Base-by-base conservation (phyloP, 2,329 filamentous ascomycete genomes). In the Trichoderma sp. region DNA sequence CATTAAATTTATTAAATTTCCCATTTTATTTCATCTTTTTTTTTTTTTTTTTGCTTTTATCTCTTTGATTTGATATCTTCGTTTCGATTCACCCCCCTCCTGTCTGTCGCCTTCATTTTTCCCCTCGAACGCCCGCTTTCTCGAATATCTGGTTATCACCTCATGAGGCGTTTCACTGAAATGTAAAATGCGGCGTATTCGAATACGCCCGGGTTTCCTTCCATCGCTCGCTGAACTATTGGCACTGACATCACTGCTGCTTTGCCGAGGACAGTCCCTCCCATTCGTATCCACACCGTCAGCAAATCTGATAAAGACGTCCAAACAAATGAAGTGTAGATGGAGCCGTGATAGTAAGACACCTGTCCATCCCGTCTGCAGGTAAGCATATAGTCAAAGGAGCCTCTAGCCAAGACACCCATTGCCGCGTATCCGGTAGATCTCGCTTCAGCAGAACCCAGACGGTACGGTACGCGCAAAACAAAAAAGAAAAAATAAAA, bases 1-100 rank as follows among this genome's bases (percentile, higher is more conserved):
- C 7, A 12, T 39, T 42, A 19, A 39, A 29, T 37, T 17, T n/a
- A 37, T n/a, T 39, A 45, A 22, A 22, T 12, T 32, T 10, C n/a
- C 22, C 35, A 29, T 27, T 53, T 58, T 25, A n/a, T 54, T 53
- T 22, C n/a, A n/a, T n/a, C 42, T 39, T 42, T 54, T 34, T 35
- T 34, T 32, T 13, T 6, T 19, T 5, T 37, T 25, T 35, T 39
- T 39, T 17, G 34, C 6, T 13, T 22, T 50, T 35, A 17, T 50
- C n/a, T 22, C 34, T 25, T 19, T 39, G 10, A 15, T 19, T 29
- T 52, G 19, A 17, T 13, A 37, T 60, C 25, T 37, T 32, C n/a
- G 42, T 19, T 32, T 63, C 59, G 27, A 32, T 25, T 56, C 61
- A 56, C 61, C 25, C 61, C 61, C 61, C 61, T 52, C 50, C 52